Evolutionary conservation across 495 filamentous ascomycete species (phyloP), one percentile per base, ranked within the genome.

Genomic region (Amorphotheca resinae): DNA sequence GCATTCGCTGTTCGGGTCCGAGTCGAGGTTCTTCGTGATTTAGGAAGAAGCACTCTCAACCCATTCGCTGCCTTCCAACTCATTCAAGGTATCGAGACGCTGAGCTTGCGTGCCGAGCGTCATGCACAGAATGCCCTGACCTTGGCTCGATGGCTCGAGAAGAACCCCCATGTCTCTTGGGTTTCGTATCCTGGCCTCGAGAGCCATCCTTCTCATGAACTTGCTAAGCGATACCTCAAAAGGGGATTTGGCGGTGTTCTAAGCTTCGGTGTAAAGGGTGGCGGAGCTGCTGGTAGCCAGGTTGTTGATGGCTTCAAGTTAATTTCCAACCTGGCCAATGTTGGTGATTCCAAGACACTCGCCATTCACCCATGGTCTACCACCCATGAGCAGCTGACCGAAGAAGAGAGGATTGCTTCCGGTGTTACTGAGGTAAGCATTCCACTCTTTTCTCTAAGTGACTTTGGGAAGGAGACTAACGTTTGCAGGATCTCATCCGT

Each of bases 321-420:
- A 50, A 85, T 95, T 48, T 93, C 87, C 12, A 93, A 95, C 59
- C 67, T 98, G 52, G 82, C 82, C 40, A 87, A 87, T 52, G 76
- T 80, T 21, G 76, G 76, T 41, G 76, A 80, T 50, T 82, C 84
- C 30, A 93, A 93, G 72, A 98, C 91, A 15, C 70, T 98, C 38
- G 89, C 89, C 14, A 95, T 98, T 48, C 93, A 98, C 63, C 91
- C 91, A 2, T 91, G 86, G 85, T 82, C 79, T 4, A 96, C 91
- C 14, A 98, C 91, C 8, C 91, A 98, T 61, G 86, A 95, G 68
- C 91, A 96, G 64, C 72, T 96, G 23, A 74, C 68, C 12, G 84
- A 93, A 9, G 71, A 87, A 59, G 91, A 98, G 70, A 80, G 77
- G 59, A 55, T 71, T 16, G 77, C 72, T 54, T 87, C 82, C 11